phyloP scores from a whole-genome alignment of 225 moss, liverwort and hornwort species.

The Ulota crispa region DNA sequence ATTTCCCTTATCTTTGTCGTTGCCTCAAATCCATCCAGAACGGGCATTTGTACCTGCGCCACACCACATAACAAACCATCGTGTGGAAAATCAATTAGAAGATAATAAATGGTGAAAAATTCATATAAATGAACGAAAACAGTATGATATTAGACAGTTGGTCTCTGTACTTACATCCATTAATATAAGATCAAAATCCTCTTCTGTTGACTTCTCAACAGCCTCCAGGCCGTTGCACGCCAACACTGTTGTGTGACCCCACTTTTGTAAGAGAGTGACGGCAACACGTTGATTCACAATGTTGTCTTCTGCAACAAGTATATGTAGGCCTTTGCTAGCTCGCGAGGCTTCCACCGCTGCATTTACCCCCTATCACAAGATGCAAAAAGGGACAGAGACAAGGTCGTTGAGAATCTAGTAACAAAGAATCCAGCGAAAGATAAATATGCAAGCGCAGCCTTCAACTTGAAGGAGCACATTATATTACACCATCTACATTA shows the following conservation, averaged over 20 bases:
- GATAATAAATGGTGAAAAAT: background rate
- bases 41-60: slow-evolving; percentile 62
- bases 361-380: slow-evolving; percentile 33
- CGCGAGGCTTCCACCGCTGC: slow-evolving; percentile 13
- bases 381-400: background rate
- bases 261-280: slow-evolving; percentile 61
- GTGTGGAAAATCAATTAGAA: background rate
- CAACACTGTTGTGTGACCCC: slow-evolving; percentile 65
- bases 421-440: background rate
- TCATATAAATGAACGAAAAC: background rate
- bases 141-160: background rate
- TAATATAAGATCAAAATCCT: slow-evolving; percentile 62
- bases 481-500: background rate
- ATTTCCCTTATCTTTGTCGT: slow-evolving; percentile 58
- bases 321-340: slow-evolving; percentile 50
- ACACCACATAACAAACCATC: slow-evolving; percentile 10
- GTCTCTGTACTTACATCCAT: slow-evolving; percentile 55
- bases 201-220: slow-evolving; percentile 61
- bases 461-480: background rate
- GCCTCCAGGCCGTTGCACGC: slow-evolving; percentile 65
- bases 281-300: slow-evolving; percentile 72
- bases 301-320: slow-evolving; percentile 65
- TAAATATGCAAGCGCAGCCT: background rate
- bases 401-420: slow-evolving; percentile 11
- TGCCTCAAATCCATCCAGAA: slow-evolving; percentile 64